Evolutionary conservation across 805 yeast species (phyloP).

Genomic region (Cyberlindnera amylophila): DNA sequence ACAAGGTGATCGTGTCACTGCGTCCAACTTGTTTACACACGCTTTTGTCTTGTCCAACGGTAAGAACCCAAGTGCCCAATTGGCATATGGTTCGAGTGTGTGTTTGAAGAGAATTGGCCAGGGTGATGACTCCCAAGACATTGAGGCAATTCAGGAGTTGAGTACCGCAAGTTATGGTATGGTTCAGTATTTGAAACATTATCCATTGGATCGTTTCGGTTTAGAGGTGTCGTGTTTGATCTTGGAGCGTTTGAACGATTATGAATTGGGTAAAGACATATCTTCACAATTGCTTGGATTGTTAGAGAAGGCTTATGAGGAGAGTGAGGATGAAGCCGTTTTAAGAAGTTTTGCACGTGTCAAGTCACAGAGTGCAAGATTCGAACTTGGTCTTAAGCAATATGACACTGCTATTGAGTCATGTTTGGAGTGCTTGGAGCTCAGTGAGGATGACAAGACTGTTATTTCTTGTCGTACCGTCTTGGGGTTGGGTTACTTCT

Average conservation of each 20-base stretch:
- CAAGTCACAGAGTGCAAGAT: constrained; percentile 69
- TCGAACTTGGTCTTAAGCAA: constrained; percentile 55
- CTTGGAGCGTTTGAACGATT: constrained; percentile 69
- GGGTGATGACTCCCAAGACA: constrained; percentile 47
- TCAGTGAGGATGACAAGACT: constrained; percentile 35
- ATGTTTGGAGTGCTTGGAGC: constrained; percentile 51
- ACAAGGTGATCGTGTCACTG: constrained; percentile 44
- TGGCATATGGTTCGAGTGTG: constrained; percentile 64
- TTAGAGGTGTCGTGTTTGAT: constrained; percentile 50
- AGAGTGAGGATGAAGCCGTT: constrained; percentile 43
- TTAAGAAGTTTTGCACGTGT: constrained; percentile 52
- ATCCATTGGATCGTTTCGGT: constrained; percentile 56
- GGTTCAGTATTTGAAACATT: constrained; percentile 55
- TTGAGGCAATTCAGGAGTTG: constrained; percentile 59
- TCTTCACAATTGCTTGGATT: constrained; percentile 44
- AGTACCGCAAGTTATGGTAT: constrained; percentile 67
- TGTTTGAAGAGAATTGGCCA: constrained; percentile 42
- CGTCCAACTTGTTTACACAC: constrained; percentile 66
- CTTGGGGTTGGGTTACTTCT: constrained; percentile 69
- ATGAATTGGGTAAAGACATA: constrained; percentile 46
- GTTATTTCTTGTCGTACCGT: constrained; percentile 60
- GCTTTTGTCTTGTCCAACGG: constrained; percentile 78
- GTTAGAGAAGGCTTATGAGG: constrained; percentile 56
- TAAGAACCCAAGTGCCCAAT: constrained; percentile 59
- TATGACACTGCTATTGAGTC: constrained; percentile 58